These are phyloP conservation scores for Chlorella sorokiniana DNA, from an alignment of 139 green algal genomes.

Conservation along the genomic window DNA sequence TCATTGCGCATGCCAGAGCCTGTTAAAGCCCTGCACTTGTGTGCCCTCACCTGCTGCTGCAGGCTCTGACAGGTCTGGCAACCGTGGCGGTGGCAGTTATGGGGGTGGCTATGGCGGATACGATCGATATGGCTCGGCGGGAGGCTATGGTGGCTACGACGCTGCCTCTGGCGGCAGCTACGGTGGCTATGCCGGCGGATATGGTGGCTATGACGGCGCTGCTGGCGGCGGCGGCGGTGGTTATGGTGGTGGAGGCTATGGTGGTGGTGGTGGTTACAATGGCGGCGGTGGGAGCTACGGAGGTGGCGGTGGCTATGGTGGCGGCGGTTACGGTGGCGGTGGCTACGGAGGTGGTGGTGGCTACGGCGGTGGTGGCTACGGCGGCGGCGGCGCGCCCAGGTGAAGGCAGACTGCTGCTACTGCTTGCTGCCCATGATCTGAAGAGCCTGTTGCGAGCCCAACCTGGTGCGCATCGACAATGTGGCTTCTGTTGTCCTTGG, in stretches of 20 bases:
- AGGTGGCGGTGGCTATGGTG: slow-evolving; percentile 12
- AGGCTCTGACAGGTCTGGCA: background rate
- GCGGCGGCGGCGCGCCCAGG: slow-evolving; percentile 9
- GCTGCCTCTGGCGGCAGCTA: background rate
- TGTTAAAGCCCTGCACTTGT: slow-evolving; percentile 18
- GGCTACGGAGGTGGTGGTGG: background rate
- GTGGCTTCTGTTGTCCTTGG: background rate
- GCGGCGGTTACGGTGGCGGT: slow-evolving; percentile 20
- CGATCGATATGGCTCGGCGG: slow-evolving; percentile 2
- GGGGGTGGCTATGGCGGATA: slow-evolving; percentile 17
- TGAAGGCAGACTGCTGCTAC: background rate
- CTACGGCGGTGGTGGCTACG: background rate
- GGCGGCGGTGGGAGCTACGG: slow-evolving; percentile 13
- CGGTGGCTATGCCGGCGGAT: slow-evolving; percentile 9
- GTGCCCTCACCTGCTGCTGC: background rate
- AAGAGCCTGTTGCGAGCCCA: background rate
- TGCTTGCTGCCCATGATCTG: background rate
- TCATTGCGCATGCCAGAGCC: background rate
- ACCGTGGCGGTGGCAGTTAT: background rate
- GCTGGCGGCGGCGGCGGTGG: slow-evolving; percentile 4
- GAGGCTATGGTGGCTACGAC: background rate
- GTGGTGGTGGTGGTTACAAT: background rate
- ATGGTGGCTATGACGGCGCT: background rate
- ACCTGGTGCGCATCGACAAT: too few species aligned
- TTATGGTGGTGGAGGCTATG: background rate